Evolutionary conservation across 805 yeast species (phyloP), one percentile per base, ranked within the genome.

Genomic region (Lipomyces oligophaga): DNA sequence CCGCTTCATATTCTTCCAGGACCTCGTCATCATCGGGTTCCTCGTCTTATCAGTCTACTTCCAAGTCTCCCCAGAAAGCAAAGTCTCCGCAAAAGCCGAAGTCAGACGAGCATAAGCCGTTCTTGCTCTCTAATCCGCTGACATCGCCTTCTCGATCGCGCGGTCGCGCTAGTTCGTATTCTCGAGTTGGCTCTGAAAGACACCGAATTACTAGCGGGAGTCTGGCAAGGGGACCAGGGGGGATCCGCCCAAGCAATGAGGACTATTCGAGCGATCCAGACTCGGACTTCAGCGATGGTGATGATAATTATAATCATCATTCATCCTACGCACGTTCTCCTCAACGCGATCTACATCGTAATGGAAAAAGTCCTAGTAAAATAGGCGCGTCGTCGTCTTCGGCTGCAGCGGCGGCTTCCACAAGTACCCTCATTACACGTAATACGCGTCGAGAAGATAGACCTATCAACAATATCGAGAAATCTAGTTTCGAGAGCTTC

Each of bases 301-400:
- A 25, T 7, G 15, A 33, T 18, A n/a, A 27, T 5, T 34, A 31
- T 8, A 15, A 21, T n/a, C 20, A n/a, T 31, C 21, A 25, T 2
- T n/a, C 43, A 13, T 15, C 41, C 5, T 19, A 4, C 13, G 22
- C 45, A 11, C 30, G 32, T 25, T 41, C 45, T 5, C 45, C 45
- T 8, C 45, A 34, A 28, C 25, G 45, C 19, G 27, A 41, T 35
- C 35, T 27, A 34, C 28, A 34, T 21, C 20, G 24, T 13, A 38
- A 34, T 34, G 16, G 37, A 6, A 28, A 37, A 21, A 37, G 43
- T n/a, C 43, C 43, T n/a, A 18, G 27, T 19, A 31, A 10, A 11
- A n/a, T 40, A 36, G 2, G 37, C 43, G 13, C 25, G 37, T 5
- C 36, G 43, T 8, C 43, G 30, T 5, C 35, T 36, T 19, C 34